These are phyloP conservation scores for Trichoderma semiorbis DNA, from an alignment of 2,329 filamentous ascomycete species.

Conservation along the genomic window DNA sequence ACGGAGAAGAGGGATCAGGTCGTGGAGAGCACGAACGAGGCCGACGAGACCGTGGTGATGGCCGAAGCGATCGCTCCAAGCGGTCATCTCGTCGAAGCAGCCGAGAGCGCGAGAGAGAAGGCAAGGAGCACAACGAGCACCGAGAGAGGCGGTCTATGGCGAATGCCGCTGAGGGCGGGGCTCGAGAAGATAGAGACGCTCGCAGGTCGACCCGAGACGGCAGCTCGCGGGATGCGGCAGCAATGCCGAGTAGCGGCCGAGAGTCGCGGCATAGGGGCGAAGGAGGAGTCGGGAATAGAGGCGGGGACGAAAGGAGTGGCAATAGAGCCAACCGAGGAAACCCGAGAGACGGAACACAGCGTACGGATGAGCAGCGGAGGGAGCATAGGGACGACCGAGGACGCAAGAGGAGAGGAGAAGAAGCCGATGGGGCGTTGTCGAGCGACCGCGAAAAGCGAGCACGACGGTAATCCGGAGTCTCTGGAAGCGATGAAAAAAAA, in stretches of 20 bases:
- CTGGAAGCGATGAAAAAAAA: not conserved
- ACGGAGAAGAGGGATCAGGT: slow-evolving; percentile 30
- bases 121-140: slow-evolving; percentile 44
- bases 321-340: slow-evolving; percentile 35
- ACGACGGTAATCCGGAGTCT: slow-evolving; percentile 37
- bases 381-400: slow-evolving; percentile 36
- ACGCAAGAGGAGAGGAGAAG: slow-evolving; percentile 45
- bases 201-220: slow-evolving; percentile 30
- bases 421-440: slow-evolving; percentile 37
- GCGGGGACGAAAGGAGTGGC: slow-evolving; percentile 35
- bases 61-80: slow-evolving; percentile 38
- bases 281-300: slow-evolving; percentile 25
- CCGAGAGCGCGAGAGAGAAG: slow-evolving; percentile 48
- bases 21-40: slow-evolving; percentile 41
- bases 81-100: slow-evolving; percentile 47
- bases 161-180: slow-evolving; percentile 27
- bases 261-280: slow-evolving; percentile 33
- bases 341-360: slow-evolving; percentile 31
- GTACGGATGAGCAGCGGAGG: slow-evolving; percentile 33
- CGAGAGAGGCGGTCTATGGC: slow-evolving; percentile 41
- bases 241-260: slow-evolving; percentile 29
- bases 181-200: slow-evolving; percentile 35
- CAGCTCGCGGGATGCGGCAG: slow-evolving; percentile 30
- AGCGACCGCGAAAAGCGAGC: slow-evolving; percentile 54
- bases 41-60: slow-evolving; percentile 43